Base-by-base conservation (phyloP, 306 rosid species). In the Castanea sativa region DNA sequence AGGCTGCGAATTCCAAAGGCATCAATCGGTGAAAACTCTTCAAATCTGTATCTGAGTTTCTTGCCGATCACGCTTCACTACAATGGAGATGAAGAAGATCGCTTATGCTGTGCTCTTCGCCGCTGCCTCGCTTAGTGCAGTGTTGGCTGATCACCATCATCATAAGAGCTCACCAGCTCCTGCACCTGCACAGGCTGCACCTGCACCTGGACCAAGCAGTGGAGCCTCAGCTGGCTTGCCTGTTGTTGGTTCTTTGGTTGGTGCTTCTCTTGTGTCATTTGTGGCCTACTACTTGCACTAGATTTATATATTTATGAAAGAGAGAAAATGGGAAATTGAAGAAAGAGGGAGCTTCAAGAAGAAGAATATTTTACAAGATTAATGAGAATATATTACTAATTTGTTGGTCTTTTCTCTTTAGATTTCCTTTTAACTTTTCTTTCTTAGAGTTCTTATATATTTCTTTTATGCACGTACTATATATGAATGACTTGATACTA, bases 71-170 rank as follows among this genome's bases (percentile, higher is more conserved):
- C 75, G 60, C 20, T 41, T 32, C 45, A 0, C 33, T 9, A 49
- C 79, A n/a, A 79, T 79, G 86, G 83, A 75, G 76, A 83, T 83
- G 86, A 83, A 83, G 83, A 83, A 83, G 45, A 27, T 79, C 33
- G 83, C 63, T 43, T 74, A 61, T 33, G 55, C 68, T 1, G 71
- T 80, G 45, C 77, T 79, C 55, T 75, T 83, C 55, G 78, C 78
- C 14, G 86, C 83, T 29, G 83, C 83, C 29, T 30, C 76, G 5
- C 5, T 83, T 35, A 75, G 74, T 30, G 71, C 61, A 3, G 86
- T 15, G 6, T 73, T 79, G 74, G 83, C 86, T 10, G 6, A 32
- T 21, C 18, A 59, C 6, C 43, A 35, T 14, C 7, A 60, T 29
- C 10, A 64, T 15, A 74, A 77, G 51, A n/a, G 19, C 23, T 61